Base-by-base conservation (phyloP, 148 eudicot species). In the Salicornia ramosissima region DNA sequence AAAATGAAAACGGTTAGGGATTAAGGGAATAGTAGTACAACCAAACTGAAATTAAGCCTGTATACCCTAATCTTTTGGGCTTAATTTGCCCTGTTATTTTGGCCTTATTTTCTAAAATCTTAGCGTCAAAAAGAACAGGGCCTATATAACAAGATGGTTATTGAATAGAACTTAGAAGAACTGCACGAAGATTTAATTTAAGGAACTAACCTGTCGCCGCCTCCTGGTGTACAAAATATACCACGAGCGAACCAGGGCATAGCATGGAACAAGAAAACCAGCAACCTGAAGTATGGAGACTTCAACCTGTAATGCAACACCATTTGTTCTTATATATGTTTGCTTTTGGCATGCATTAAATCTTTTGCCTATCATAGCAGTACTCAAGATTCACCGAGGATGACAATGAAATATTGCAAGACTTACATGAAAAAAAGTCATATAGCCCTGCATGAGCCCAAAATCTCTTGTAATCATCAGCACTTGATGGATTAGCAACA, bases 181-280 rank as follows among this genome's bases (percentile, higher is more conserved):
- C n/a, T n/a, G n/a, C n/a, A n/a, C n/a, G n/a, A n/a, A n/a, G n/a
- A n/a, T n/a, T n/a, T n/a, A n/a, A 3, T 36, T 36, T 36, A 12
- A 60, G 24, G 16, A 54, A 61, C 81, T 45, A 26, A 87, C 91
- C 89, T 87, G 89, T 68, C 96, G 77, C 45, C 89, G 81, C 75
- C 91, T 79, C 74, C 82, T 85, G 68, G 81, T 73, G 67, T 83
- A 86, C 53, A 85, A 55, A 52, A 83, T 75, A 70, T 80, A 85
- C 83, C 91, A 89, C 8, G 86, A 83, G 47, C 91, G 85, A 39
- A 72, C 89, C 75, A 89, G 72, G 18, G 80, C 96, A 65, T 85
- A 89, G 82, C 96, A 89, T 10, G 91, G 96, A 46, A 89, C 83
- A 74, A 89, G 85, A 82, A 89, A 82, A 66, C 89, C 96, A 68